Percentiles rank a stretch among this genome's conserved stretches.
phyloP scores from a whole-genome alignment of 345 rosid species.

The Eutrema heterophyllum region DNA sequence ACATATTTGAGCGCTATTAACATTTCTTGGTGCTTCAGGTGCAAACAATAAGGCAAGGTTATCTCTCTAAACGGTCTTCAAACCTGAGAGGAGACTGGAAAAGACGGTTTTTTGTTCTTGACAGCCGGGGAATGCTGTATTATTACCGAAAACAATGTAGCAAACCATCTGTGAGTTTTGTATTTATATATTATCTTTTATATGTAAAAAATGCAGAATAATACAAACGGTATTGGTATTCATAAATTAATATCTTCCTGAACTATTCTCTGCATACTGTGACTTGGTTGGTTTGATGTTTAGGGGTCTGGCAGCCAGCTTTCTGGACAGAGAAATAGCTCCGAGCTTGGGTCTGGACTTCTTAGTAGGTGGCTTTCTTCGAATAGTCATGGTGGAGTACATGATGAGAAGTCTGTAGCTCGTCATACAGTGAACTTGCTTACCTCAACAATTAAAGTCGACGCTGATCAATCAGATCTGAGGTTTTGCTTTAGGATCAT shows the following conservation, averaged over 20 bases:
- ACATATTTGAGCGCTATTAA: background rate
- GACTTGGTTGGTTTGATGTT: slow-evolving; percentile 5
- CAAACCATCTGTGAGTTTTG: slow-evolving; percentile 80
- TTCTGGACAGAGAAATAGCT: slow-evolving; percentile 87
- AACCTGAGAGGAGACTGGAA: slow-evolving; percentile 99
- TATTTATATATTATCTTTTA: background rate
- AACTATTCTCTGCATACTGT: background rate
- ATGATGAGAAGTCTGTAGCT: slow-evolving; percentile 97
- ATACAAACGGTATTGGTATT: background rate
- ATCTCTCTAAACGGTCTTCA: slow-evolving; percentile 95
- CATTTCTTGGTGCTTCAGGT: slow-evolving; percentile 46
- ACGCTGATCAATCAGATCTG: slow-evolving; percentile 96
- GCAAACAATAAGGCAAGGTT: slow-evolving; percentile 97
- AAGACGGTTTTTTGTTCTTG: slow-evolving; percentile 98
- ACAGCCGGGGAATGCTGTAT: slow-evolving; percentile 97
- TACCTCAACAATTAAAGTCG: slow-evolving; percentile 96
- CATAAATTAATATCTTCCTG: background rate
- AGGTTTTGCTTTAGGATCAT: slow-evolving; percentile 98
- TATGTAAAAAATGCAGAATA: background rate
- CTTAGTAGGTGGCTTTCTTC: slow-evolving; percentile 97
- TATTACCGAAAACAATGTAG: slow-evolving; percentile 90
- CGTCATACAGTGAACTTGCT: slow-evolving; percentile 99
- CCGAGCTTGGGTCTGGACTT: slow-evolving; percentile 95
- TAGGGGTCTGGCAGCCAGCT: slow-evolving; percentile 76
- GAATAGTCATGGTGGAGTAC: slow-evolving; percentile 89